Evolutionary conservation across 1,284 basidiomycete species (phyloP).

Genomic region (Marasmius sp.): DNA sequence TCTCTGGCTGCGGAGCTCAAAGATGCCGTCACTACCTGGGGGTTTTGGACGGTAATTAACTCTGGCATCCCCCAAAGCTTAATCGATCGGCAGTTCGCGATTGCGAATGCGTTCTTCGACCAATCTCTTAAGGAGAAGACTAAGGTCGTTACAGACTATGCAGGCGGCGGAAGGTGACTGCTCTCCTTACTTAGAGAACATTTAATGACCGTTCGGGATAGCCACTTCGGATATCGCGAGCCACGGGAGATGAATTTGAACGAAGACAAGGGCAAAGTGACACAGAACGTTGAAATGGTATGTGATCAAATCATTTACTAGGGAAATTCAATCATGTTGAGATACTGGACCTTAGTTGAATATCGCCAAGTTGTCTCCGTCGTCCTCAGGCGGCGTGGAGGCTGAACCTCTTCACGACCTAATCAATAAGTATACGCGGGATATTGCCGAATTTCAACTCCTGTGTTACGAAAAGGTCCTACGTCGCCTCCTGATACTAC

Average conservation of each 20-base stretch:
- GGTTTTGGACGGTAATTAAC: slow-evolving; percentile 2
- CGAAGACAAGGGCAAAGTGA: neutral
- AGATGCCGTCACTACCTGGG: neutral
- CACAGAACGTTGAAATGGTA: neutral
- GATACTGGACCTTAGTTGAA: neutral
- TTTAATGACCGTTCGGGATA: neutral
- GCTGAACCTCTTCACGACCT: neutral
- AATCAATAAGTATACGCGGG: neutral
- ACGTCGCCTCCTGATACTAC: neutral
- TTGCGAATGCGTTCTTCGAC: neutral
- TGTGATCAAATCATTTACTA: neutral
- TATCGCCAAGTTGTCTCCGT: neutral
- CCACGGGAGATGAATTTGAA: neutral
- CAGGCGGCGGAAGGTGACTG: neutral
- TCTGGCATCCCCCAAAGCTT: neutral
- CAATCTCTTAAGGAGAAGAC: neutral
- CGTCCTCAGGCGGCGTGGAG: neutral
- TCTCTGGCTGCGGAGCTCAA: neutral
- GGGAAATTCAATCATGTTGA: neutral
- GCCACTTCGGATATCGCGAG: neutral
- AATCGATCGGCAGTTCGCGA: neutral
- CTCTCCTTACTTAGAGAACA: neutral
- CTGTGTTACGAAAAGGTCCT: neutral
- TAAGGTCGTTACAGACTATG: neutral
- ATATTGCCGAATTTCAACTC: neutral